Conservation (phyloP, 2,329 filamentous ascomycete species). For the Alternaria viburni region DNA sequence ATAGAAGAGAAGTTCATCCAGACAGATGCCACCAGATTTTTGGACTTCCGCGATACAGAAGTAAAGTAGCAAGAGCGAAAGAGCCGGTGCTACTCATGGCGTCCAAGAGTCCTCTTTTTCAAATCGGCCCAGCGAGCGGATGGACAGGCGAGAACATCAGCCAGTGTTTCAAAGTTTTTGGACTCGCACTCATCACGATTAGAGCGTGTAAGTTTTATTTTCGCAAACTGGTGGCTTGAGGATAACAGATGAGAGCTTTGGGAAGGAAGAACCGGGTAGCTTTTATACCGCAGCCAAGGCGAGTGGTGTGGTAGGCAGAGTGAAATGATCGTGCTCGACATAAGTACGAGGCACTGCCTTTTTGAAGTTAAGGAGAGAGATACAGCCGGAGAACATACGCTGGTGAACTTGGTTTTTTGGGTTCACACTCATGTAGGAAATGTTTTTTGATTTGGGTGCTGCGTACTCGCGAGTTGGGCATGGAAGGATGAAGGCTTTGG, state of each 20-base stretch:
- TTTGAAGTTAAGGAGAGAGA: background rate
- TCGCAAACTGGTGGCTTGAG: background rate
- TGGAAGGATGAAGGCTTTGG: accelerated
- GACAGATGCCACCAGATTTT: background rate
- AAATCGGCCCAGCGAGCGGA: too few relatives aligned
- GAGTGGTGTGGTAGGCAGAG: background rate
- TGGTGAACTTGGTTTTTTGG: background rate
- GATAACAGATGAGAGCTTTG: background rate
- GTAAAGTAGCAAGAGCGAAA: background rate
- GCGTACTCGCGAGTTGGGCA: background rate
- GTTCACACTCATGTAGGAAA: background rate
- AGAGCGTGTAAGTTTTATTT: accelerated
- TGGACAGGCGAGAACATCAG: background rate
- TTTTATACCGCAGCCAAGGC: accelerated
- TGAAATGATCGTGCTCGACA: background rate
- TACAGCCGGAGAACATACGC: background rate
- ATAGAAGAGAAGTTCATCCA: background rate
- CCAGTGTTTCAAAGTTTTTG: background rate
- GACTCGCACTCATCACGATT: background rate
- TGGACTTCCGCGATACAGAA: accelerated
- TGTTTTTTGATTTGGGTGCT: background rate
- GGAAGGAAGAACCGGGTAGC: background rate
- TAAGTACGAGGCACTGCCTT: background rate
- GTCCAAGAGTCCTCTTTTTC: too few relatives aligned
- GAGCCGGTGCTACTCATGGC: too few relatives aligned